Conservation (phyloP, 805 yeast genomes). For the Yamadazyma philogaea region DNA sequence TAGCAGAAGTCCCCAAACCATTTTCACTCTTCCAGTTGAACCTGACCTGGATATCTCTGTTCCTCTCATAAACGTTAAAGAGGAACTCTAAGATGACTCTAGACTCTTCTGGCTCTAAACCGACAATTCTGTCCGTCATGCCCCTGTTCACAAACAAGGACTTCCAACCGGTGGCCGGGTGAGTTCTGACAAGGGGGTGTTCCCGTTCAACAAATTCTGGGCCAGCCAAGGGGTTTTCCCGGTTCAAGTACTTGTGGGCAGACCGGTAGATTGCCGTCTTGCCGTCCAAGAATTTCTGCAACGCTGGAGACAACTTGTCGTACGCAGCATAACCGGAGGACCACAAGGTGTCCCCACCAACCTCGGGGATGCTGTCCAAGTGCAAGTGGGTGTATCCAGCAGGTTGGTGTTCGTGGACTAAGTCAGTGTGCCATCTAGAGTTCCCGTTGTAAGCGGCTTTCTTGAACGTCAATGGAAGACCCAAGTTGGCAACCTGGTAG, state of each 20-base stretch:
- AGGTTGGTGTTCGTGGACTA: slow-evolving; percentile 35
- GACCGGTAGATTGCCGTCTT: slow-evolving; percentile 43
- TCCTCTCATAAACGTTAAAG: slow-evolving; percentile 45
- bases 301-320: slow-evolving; percentile 51
- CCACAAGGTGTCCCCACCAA: slow-evolving; percentile 60
- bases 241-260: slow-evolving; percentile 42
- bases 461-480: slow-evolving; percentile 27
- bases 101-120: slow-evolving; percentile 50
- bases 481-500: slow-evolving; percentile 25
- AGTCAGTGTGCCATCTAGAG: slow-evolving; percentile 36
- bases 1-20: slow-evolving; percentile 49
- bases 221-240: slow-evolving; percentile 46
- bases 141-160: slow-evolving; percentile 52
- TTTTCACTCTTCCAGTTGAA: slow-evolving; percentile 46
- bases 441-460: slow-evolving; percentile 19
- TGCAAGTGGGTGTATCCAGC: slow-evolving; percentile 40
- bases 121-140: slow-evolving; percentile 50
- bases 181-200: slow-evolving; percentile 62
- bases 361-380: slow-evolving; percentile 39
- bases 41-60: slow-evolving; percentile 55
- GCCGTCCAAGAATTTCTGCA: slow-evolving; percentile 51
- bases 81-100: slow-evolving; percentile 46
- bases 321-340: slow-evolving; percentile 57
- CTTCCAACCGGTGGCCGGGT: slow-evolving; percentile 66
- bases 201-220: slow-evolving; percentile 49